Evolutionary conservation across 371 early-diverging fungal species (phyloP).

Genomic region (Mortierella sp.): DNA sequence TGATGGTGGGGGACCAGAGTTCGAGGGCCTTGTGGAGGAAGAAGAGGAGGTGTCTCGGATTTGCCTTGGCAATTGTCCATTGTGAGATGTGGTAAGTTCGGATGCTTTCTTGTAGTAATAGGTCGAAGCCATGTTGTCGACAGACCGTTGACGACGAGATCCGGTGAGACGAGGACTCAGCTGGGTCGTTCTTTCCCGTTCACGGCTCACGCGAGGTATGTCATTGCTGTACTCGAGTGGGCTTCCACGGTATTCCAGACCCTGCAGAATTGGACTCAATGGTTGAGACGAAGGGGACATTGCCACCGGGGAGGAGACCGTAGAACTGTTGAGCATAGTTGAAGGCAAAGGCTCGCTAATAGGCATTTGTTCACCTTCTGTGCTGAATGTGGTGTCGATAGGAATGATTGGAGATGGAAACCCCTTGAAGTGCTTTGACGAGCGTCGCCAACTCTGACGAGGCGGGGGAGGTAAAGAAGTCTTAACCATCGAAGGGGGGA

Average conservation of each 20-base stretch:
- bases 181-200: slow-evolving; percentile 1
- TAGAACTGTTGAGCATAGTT: not conserved
- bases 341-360: slow-evolving; percentile 2
- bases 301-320: slow-evolving; percentile 11
- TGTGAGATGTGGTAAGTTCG: slow-evolving; percentile 3
- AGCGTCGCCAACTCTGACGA: slow-evolving; percentile 32
- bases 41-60: slow-evolving; percentile 3
- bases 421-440: slow-evolving; percentile 23
- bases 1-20: slow-evolving; percentile 15
- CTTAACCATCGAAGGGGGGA: slow-evolving; percentile 8
- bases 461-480: slow-evolving; percentile 33
- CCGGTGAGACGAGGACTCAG: slow-evolving; percentile 9
- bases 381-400: slow-evolving; percentile 15
- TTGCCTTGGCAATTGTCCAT: not conserved
- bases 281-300: slow-evolving; percentile 7
- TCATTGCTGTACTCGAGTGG: slow-evolving; percentile 3
- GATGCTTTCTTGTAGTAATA: slow-evolving; percentile 23
- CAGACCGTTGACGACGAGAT: slow-evolving; percentile 10
- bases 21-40: slow-evolving; percentile 1
- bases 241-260: not conserved
- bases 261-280: not conserved
- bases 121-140: slow-evolving; percentile 24
- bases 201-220: slow-evolving; percentile 4
- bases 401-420: not conserved
- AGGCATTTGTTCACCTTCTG: not conserved